Evolutionary conservation across 106 monocot species (phyloP), one percentile per base, ranked within the genome.

Genomic region (Narthecium ossifragum): DNA sequence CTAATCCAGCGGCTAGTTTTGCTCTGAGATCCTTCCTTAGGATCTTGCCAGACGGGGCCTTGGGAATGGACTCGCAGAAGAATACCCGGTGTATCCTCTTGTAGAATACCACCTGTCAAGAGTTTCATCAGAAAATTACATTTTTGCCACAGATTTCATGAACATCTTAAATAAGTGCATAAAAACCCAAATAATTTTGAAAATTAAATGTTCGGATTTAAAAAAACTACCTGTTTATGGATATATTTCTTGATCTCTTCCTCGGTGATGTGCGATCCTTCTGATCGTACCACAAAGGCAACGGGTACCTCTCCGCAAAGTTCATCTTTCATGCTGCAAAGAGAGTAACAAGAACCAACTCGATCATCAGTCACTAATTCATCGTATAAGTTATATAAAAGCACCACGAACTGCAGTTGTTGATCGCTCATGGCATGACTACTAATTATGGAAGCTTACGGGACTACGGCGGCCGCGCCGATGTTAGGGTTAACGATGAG

Each of bases 171-270:
- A 37, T 6, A 11, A 37, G 36, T 37, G 11, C 36, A 11, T 5
- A 37, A 37, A 37, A 37, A 5, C 36, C 11, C 5, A 37, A 37
- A 11, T 6, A 6, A 6, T 6, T 37, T 37, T 6, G 36, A 37
- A 37, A 37, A 5, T 37, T 37, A 6, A 37, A 37, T 37, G 5
- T 37, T 37, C 11, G 5, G 11, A 37, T 37, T 37, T 37, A 37
- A 6, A 43, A 43, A 2, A 3, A 20, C 22, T 26, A 84, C 89
- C 86, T 91, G 82, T 62, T 73, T 74, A 0, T 79, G 51, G n/a
- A 91, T 60, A 40, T 68, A 86, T 32, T 79, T 51, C 77, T 80
- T 91, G 48, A 83, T 71, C 36, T 80, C 82, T 29, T 85, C 91
- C 59, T 80, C 91, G 0, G 65, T 83, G n/a, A 85, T 64, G 6